A percentile compares a stretch with the other conserved stretches of the same genome.
These are phyloP conservation scores for Platismatia glauca DNA, from an alignment of 495 filamentous ascomycete genomes.

Conservation along the genomic window DNA sequence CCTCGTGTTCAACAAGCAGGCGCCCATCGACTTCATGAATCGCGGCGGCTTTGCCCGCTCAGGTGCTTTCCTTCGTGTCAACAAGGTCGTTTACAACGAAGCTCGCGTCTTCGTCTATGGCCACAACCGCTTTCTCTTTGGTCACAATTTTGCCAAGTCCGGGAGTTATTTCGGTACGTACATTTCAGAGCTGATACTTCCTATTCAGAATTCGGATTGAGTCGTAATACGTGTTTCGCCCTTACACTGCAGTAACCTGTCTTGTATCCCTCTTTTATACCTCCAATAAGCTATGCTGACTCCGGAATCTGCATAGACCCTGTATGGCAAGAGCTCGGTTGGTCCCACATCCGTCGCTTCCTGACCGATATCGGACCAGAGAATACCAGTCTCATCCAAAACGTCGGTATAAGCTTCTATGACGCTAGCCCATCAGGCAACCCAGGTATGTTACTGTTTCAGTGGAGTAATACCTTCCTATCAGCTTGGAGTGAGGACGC, in stretches of 20 bases:
- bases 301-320: neutral
- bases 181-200: neutral
- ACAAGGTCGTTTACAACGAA: slow-evolving; percentile 28
- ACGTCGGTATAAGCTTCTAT: slow-evolving; percentile 13
- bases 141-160: slow-evolving; percentile 12
- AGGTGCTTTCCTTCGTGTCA: slow-evolving; percentile 29
- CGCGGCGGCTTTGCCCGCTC: slow-evolving; percentile 27
- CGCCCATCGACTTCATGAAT: slow-evolving; percentile 21
- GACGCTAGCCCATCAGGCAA: slow-evolving; percentile 16
- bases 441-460: neutral
- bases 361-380: slow-evolving; percentile 17
- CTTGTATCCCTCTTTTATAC: neutral
- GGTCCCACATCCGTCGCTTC: slow-evolving; percentile 16
- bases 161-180: slow-evolving; percentile 8
- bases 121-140: slow-evolving; percentile 31
- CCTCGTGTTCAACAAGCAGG: slow-evolving; percentile 23
- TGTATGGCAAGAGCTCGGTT: slow-evolving; percentile 17
- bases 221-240: too few relatives aligned
- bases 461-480: neutral
- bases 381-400: slow-evolving; percentile 14
- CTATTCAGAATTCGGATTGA: too few relatives aligned
- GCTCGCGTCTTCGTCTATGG: slow-evolving; percentile 30
- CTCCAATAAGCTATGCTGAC: neutral
- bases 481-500: neutral
- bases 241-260: neutral